These are phyloP conservation scores for Nymphaea colorata DNA, from an alignment of 164 flowering plant genomes.

Conservation along the genomic window DNA sequence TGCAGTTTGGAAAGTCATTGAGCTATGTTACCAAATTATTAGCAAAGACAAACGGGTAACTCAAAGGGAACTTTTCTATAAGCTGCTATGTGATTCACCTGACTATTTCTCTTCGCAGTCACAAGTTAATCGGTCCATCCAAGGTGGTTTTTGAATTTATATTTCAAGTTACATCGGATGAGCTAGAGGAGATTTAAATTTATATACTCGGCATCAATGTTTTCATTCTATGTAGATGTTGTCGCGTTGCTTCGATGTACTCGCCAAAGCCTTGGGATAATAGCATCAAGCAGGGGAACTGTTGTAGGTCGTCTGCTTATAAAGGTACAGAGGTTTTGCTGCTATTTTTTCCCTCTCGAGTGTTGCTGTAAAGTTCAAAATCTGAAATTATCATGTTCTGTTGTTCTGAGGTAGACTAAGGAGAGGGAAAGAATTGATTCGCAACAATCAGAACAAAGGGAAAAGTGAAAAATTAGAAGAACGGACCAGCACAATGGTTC, in stretches of 20 bases:
- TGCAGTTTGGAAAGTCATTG: constrained; percentile 94
- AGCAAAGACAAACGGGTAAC: constrained; percentile 69
- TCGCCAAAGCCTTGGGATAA: constrained; percentile 87
- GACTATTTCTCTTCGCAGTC: constrained; percentile 60
- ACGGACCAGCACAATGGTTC: too few relatives aligned
- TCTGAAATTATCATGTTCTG: neutral
- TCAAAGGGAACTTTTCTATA: constrained; percentile 88
- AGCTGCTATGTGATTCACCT: constrained; percentile 69
- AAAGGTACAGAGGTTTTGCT: constrained; percentile 21
- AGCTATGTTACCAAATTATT: constrained; percentile 60
- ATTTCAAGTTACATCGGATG: neutral
- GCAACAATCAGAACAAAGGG: too few relatives aligned
- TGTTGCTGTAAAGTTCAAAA: neutral
- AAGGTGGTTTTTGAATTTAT: constrained; percentile 36
- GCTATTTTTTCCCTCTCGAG: neutral
- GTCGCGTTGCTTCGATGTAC: constrained; percentile 87
- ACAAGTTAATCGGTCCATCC: constrained; percentile 71
- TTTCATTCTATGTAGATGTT: constrained; percentile 41
- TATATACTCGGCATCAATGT: constrained; percentile 1
- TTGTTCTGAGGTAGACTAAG: neutral
- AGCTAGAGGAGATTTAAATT: neutral
- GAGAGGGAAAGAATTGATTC: too few relatives aligned
- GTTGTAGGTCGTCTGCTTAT: constrained; percentile 71
- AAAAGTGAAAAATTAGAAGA: too few relatives aligned
- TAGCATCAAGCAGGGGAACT: constrained; percentile 91